Conservation (phyloP, 192 early-diverging fungal genomes). For the Entrophospora sp. region DNA sequence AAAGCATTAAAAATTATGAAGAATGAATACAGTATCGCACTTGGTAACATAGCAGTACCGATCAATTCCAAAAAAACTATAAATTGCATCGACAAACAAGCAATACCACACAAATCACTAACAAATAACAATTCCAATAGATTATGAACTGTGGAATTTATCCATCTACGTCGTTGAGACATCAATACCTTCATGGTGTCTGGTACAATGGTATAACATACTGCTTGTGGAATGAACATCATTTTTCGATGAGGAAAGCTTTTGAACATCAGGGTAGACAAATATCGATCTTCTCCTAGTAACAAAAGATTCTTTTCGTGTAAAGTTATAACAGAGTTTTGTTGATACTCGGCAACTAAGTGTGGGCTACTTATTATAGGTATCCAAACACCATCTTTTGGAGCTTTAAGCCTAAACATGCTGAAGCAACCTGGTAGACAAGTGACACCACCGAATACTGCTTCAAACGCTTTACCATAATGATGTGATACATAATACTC, state of each 20-base stretch:
- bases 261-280: constrained; percentile 73
- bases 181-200: constrained; percentile 66
- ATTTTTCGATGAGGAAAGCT: constrained; percentile 77
- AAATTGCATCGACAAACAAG: constrained; percentile 96
- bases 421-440: constrained; percentile 93
- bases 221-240: constrained; percentile 70
- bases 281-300: constrained; percentile 76
- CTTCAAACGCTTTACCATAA: constrained; percentile 84
- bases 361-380: constrained; percentile 75
- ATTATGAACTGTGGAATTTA: constrained; percentile 92
- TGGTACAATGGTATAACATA: constrained; percentile 74
- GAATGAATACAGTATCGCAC: constrained; percentile 77
- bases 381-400: constrained; percentile 60
- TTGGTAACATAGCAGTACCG: constrained; percentile 84
- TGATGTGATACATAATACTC: constrained; percentile 97
- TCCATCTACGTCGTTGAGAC: constrained; percentile 87
- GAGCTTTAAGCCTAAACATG: constrained; percentile 90
- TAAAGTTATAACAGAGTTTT: constrained; percentile 66
- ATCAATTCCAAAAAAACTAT: constrained; percentile 89
- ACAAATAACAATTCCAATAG: constrained; percentile 81
- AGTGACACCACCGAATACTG: constrained; percentile 88
- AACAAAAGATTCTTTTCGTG: constrained; percentile 76
- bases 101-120: constrained; percentile 83
- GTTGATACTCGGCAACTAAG: constrained; percentile 66
- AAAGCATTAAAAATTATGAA: constrained; percentile 64